phyloP scores from a whole-genome alignment of 495 filamentous ascomycete species.

The Aspergillus egyptiacus region DNA sequence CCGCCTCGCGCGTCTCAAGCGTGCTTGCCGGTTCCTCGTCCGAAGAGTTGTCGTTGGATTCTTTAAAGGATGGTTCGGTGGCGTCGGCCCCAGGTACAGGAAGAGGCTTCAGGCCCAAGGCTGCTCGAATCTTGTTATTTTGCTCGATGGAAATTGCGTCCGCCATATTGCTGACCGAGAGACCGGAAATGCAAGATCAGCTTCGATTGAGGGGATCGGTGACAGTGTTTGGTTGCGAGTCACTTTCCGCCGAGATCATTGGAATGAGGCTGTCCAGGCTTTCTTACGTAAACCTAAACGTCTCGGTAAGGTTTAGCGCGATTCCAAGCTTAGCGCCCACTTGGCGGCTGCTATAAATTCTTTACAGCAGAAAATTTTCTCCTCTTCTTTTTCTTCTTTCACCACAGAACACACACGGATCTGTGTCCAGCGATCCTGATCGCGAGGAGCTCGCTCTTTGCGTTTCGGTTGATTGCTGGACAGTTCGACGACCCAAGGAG shows the following conservation, averaged over 20 bases:
- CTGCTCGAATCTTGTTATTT: constrained; percentile 85
- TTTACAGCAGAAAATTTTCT: constrained; percentile 19
- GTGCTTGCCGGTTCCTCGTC: constrained; percentile 67
- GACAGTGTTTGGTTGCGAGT: background rate
- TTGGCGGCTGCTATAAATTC: constrained; percentile 28
- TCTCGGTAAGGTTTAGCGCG: constrained; percentile 29
- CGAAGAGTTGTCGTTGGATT: constrained; percentile 35
- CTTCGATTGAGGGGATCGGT: background rate
- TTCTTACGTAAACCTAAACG: constrained; percentile 16
- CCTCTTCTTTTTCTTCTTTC: constrained; percentile 39
- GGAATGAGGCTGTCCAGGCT: background rate
- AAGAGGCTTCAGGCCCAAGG: constrained; percentile 84
- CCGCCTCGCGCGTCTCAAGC: constrained; percentile 71
- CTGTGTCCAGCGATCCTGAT: constrained; percentile 77
- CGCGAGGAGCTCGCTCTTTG: constrained; percentile 34
- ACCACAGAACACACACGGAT: constrained; percentile 54
- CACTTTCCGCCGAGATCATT: background rate
- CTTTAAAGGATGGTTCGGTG: constrained; percentile 56
- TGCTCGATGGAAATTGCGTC: constrained; percentile 85
- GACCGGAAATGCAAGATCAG: background rate
- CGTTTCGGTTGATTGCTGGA: constrained; percentile 69
- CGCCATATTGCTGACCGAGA: constrained; percentile 49
- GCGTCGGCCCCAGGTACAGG: constrained; percentile 62
- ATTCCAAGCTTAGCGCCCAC: constrained; percentile 17
- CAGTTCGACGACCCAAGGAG: constrained; percentile 85